A percentile compares a stretch with the other conserved stretches of the same genome.
These are phyloP conservation scores for Phytomonas sp. DNA, from an alignment of 208 protist genomes.

Conservation along the genomic window DNA sequence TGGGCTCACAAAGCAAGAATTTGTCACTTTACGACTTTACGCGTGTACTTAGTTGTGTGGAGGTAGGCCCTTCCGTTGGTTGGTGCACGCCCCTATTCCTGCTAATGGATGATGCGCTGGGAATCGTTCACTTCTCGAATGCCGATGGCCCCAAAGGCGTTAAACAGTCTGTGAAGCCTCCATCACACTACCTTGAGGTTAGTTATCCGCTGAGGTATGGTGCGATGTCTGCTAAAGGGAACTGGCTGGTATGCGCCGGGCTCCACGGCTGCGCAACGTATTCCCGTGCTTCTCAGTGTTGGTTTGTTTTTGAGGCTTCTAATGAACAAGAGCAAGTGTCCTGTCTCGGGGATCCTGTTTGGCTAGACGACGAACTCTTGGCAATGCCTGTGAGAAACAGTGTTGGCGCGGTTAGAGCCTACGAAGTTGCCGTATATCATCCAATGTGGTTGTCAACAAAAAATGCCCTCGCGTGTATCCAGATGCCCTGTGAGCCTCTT, in stretches of 20 bases:
- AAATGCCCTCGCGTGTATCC: not conserved
- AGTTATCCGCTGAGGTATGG: conserved; percentile 53
- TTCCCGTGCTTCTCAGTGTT: conserved; percentile 25
- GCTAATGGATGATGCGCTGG: conserved; percentile 23
- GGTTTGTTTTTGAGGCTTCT: conserved; percentile 23
- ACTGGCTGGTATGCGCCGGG: conserved; percentile 32
- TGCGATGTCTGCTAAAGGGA: conserved; percentile 40
- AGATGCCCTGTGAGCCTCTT: not conserved
- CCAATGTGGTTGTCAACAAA: not conserved
- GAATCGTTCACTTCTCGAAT: conserved; percentile 19
- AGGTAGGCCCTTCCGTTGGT: conserved; percentile 22
- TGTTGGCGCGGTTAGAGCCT: not conserved
- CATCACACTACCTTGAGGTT: conserved; percentile 31
- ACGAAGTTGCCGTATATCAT: not conserved
- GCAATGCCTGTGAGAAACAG: conserved; percentile 21
- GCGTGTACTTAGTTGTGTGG: not conserved
- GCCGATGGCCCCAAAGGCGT: conserved; percentile 13
- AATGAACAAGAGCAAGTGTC: conserved; percentile 24
- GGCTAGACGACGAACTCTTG: conserved; percentile 35
- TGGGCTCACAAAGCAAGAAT: conserved; percentile 15
- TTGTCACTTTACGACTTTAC: conserved; percentile 4
- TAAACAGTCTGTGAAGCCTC: conserved; percentile 15
- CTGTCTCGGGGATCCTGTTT: conserved; percentile 49
- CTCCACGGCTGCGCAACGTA: conserved; percentile 31
- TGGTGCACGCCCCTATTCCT: conserved; percentile 26